A percentile compares a stretch with the other conserved stretches of the same genome.
phyloP scores from a whole-genome alignment of 106 monocot genomes.

The Dactylorhiza incarnata region DNA sequence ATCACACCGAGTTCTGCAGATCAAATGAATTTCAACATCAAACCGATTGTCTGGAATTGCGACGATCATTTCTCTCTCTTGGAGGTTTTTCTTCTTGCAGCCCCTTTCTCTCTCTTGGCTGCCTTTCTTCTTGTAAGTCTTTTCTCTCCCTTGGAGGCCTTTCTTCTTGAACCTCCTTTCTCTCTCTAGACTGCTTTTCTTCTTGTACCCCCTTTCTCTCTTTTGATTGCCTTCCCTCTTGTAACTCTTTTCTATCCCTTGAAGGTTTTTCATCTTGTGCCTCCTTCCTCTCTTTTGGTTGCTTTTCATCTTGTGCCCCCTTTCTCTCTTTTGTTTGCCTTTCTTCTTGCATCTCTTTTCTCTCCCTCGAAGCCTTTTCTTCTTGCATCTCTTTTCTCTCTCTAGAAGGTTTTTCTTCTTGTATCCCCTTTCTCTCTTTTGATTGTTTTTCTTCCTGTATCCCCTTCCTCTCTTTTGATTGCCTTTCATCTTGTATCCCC shows the following conservation, averaged over 20 bases:
- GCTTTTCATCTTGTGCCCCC: no score
- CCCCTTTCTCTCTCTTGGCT: background rate
- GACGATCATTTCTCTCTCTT: background rate
- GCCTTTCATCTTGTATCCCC: background rate
- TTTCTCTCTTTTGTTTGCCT: no score
- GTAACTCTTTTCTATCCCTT: conserved; percentile 40
- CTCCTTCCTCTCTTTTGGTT: no score
- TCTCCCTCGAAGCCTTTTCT: conserved; percentile 46
- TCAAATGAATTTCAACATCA: background rate
- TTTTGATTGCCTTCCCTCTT: conserved; percentile 51
- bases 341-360: conserved; percentile 1
- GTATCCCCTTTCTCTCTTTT: conserved; percentile 72
- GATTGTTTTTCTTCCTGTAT: no score
- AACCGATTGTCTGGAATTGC: background rate
- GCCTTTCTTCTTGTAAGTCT: conserved; percentile 4
- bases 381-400: conserved; percentile 68
- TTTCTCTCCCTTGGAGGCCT: conserved; percentile 33
- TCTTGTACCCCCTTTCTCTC: conserved; percentile 19
- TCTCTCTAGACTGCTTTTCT: conserved; percentile 19
- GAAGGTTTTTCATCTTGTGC: no score
- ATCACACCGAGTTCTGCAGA: background rate
- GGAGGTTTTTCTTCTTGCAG: background rate
- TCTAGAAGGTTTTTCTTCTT: conserved; percentile 49
- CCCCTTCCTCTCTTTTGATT: no score
- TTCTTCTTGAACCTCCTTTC: conserved; percentile 65